Evolutionary conservation across 257 asterid species (phyloP).

Genomic region (Paulownia fortunei): DNA sequence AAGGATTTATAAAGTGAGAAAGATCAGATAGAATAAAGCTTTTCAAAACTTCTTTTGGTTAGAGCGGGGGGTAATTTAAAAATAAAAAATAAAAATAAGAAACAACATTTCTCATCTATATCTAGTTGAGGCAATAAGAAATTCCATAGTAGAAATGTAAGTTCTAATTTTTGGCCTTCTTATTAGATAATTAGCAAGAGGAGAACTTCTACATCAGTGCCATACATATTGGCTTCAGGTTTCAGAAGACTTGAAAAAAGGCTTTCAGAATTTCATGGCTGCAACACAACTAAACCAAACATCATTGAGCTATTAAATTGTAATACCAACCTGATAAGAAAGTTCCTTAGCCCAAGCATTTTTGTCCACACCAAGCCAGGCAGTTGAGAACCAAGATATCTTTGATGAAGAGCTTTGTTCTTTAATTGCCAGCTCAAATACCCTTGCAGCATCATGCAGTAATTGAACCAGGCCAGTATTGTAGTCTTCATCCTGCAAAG

Average conservation of each 20-base stretch:
- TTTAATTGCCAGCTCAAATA: constrained; percentile 82
- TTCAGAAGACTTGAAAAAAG: constrained; percentile 19
- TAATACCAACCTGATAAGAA: constrained; percentile 82
- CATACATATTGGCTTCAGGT: constrained; percentile 10
- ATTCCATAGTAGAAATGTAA: background rate
- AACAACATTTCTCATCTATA: background rate
- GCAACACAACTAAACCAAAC: constrained; percentile 23
- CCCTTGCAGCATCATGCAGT: constrained; percentile 95
- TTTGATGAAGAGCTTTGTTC: constrained; percentile 69
- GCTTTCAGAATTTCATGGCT: constrained; percentile 17
- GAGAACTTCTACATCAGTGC: background rate
- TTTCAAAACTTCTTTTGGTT: constrained; percentile 1
- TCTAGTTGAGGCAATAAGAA: constrained; percentile 11
- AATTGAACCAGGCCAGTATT: constrained; percentile 79
- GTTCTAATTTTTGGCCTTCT: background rate
- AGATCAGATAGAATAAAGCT: background rate
- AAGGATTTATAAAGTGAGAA: background rate
- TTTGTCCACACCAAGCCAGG: constrained; percentile 92
- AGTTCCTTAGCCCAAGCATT: constrained; percentile 83
- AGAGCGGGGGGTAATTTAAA: background rate
- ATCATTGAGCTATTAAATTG: background rate
- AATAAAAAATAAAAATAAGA: no score
- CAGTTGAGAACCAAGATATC: constrained; percentile 83
- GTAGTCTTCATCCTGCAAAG: constrained; percentile 79
- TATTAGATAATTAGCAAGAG: constrained; percentile 3